These are phyloP conservation scores for Yamadazyma songkhlaensis DNA, from an alignment of 1,139 yeast species.

Conservation along the genomic window DNA sequence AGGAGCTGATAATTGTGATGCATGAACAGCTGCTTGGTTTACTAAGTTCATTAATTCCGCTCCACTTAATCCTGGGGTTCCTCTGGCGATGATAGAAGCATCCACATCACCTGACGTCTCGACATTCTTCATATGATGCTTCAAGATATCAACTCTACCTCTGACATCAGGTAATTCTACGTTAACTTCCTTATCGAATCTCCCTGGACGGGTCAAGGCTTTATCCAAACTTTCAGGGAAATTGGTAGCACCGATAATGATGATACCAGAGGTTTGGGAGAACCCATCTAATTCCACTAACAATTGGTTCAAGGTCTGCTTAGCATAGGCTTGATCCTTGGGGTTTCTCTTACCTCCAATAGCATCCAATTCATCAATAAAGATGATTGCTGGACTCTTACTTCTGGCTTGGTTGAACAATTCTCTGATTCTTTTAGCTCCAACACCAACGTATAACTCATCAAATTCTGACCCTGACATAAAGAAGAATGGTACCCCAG, in stretches of 20 bases:
- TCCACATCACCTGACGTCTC: conserved; percentile 85
- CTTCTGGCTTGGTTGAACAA: conserved; percentile 90
- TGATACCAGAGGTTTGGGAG: conserved; percentile 87
- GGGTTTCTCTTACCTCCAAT: conserved; percentile 98
- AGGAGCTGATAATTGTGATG: conserved; percentile 88
- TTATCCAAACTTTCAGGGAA: conserved; percentile 96
- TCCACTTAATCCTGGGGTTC: conserved; percentile 96
- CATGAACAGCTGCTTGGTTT: conserved; percentile 96
- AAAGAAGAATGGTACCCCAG: conserved; percentile 97
- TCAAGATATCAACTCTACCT: conserved; percentile 90
- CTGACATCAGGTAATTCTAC: conserved; percentile 98
- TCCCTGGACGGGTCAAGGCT: conserved; percentile 96
- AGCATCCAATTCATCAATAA: conserved; percentile 96
- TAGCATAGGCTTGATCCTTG: conserved; percentile 95
- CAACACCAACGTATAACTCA: conserved; percentile 97
- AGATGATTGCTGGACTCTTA: conserved; percentile 94
- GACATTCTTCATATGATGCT: conserved; percentile 89
- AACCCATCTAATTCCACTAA: conserved; percentile 96
- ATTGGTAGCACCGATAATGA: conserved; percentile 96
- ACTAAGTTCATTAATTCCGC: conserved; percentile 95
- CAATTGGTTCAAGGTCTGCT: conserved; percentile 93
- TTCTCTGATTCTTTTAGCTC: conserved; percentile 96
- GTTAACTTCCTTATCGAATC: conserved; percentile 93
- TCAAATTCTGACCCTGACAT: conserved; percentile 99
- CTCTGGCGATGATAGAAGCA: conserved; percentile 86